These are phyloP conservation scores for Coemansia sp. DNA, from an alignment of 192 early-diverging fungal species.

Conservation along the genomic window DNA sequence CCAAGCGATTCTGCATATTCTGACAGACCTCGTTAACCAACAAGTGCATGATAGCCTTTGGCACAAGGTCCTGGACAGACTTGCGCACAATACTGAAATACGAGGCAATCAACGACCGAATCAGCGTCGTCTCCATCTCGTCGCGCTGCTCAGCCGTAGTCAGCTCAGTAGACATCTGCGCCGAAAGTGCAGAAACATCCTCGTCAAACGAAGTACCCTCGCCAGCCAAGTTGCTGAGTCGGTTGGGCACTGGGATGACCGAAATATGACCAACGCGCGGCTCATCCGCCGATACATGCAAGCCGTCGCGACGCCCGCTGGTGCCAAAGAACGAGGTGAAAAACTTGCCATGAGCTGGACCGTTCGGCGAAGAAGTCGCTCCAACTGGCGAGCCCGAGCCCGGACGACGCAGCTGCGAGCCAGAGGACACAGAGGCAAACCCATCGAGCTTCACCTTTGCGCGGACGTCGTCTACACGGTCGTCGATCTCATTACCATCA, in stretches of 20 bases:
- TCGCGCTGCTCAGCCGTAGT: conserved; percentile 59
- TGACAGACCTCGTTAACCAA: conserved; percentile 75
- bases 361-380: conserved; percentile 3
- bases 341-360: conserved; percentile 26
- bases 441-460: conserved; percentile 7
- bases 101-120: conserved; percentile 74
- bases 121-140: conserved; percentile 75
- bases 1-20: conserved; percentile 72
- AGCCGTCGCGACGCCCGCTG: conserved; percentile 30
- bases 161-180: conserved; percentile 48
- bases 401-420: conserved; percentile 12
- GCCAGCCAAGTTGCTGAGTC: conserved; percentile 36
- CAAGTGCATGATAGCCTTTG: conserved; percentile 81
- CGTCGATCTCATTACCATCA: conserved; percentile 44
- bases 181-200: conserved; percentile 43
- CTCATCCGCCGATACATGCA: conserved; percentile 42
- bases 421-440: conserved; percentile 16
- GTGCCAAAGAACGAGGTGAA: conserved; percentile 52
- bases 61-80: conserved; percentile 75
- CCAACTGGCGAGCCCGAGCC: conserved; percentile 22
- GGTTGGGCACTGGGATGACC: conserved; percentile 50
- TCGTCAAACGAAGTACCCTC: conserved; percentile 46
- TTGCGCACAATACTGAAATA: conserved; percentile 81
- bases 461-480: conserved; percentile 43
- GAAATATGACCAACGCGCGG: conserved; percentile 34